phyloP scores from a whole-genome alignment of 2,329 filamentous ascomycete genomes.

The Metarhizium album region DNA sequence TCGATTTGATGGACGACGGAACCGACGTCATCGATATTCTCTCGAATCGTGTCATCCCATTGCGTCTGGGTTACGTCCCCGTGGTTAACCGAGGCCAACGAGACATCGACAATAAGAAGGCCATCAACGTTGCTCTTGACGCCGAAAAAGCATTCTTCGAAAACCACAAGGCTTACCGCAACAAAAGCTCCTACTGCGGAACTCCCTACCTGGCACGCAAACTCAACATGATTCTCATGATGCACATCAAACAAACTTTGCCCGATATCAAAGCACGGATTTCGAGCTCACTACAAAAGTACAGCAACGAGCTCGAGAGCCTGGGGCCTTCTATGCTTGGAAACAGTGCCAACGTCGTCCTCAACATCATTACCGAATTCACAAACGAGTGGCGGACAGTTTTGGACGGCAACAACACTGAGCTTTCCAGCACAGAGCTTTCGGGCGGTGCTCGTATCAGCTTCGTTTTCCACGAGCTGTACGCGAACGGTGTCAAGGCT shows the following conservation, averaged over 20 bases:
- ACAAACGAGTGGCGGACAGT: slow-evolving; percentile 96
- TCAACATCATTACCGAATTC: slow-evolving; percentile 99
- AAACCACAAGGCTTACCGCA: slow-evolving; percentile 95
- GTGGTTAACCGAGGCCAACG: slow-evolving; percentile 97
- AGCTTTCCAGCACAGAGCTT: slow-evolving; percentile 86
- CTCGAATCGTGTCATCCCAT: slow-evolving; percentile 90
- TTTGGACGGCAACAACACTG: slow-evolving; percentile 90
- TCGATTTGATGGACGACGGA: slow-evolving; percentile 97
- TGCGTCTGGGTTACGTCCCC: slow-evolving; percentile 89
- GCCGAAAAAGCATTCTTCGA: slow-evolving; percentile 96
- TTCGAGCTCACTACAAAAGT: slow-evolving; percentile 86
- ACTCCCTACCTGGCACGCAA: slow-evolving; percentile 95
- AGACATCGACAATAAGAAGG: slow-evolving; percentile 97
- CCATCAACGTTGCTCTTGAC: slow-evolving; percentile 82
- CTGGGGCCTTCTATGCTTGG: slow-evolving; percentile 92
- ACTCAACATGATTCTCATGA: slow-evolving; percentile 97
- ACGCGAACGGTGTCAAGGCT: slow-evolving; percentile 94
- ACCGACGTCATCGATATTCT: slow-evolving; percentile 98
- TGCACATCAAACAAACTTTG: slow-evolving; percentile 99
- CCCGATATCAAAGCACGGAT: slow-evolving; percentile 98
- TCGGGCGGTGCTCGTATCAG: slow-evolving; percentile 97
- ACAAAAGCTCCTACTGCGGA: slow-evolving; percentile 97
- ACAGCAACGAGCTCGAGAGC: slow-evolving; percentile 66
- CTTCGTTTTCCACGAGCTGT: slow-evolving; percentile 98
- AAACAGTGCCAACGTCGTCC: slow-evolving; percentile 89